Evolutionary conservation across 805 yeast species (phyloP).

Genomic region (Candida taoyuanica): DNA sequence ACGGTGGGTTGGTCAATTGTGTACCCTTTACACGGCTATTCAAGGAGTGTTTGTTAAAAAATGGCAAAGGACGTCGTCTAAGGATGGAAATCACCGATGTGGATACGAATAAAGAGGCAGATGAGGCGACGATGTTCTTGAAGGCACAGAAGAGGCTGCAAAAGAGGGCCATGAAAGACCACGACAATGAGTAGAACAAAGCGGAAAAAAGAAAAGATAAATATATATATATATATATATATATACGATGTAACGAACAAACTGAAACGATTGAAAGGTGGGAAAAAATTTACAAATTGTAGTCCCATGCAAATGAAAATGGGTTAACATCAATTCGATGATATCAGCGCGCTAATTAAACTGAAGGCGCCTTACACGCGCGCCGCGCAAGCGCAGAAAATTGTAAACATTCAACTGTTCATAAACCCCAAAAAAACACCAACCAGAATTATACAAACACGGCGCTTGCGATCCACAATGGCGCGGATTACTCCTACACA

Average conservation of each 20-base stretch:
- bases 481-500: conserved; percentile 49
- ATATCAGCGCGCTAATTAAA: too few species aligned
- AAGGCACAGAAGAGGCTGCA: conserved; percentile 7
- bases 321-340: too few species aligned
- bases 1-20: conserved; percentile 39
- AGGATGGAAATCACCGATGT: conserved; percentile 36
- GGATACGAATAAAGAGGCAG: conserved; percentile 26
- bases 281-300: background rate
- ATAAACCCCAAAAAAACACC: too few species aligned
- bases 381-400: too few species aligned
- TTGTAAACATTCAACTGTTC: too few species aligned
- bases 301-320: too few species aligned
- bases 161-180: background rate
- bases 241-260: background rate
- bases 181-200: too few species aligned
- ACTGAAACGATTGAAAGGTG: background rate
- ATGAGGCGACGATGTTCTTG: conserved; percentile 18
- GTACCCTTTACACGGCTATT: conserved; percentile 46
- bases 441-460: too few species aligned
- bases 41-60: conserved; percentile 34
- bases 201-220: background rate
- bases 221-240: background rate
- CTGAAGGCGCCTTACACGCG: too few species aligned
- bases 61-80: conserved; percentile 18
- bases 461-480: background rate